Conservation (phyloP, 192 early-diverging fungal species). For the Coemansia aciculifera region DNA sequence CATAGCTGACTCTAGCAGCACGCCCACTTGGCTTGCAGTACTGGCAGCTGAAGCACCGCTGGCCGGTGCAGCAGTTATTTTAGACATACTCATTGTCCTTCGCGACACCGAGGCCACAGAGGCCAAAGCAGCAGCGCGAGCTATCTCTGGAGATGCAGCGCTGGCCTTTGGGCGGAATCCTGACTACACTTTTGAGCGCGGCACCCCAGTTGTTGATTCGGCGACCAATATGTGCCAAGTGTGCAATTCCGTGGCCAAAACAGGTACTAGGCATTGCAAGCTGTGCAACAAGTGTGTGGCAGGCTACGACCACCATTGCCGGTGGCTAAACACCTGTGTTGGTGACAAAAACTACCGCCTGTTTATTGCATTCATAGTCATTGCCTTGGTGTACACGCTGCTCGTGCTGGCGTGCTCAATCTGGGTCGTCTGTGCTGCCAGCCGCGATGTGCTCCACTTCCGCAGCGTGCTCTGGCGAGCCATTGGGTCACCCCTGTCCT, state of each 20-base stretch:
- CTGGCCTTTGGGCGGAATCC: constrained; percentile 21
- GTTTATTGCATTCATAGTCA: constrained; percentile 29
- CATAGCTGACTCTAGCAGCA: constrained; percentile 2
- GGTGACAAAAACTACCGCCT: constrained; percentile 38
- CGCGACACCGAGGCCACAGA: constrained; percentile 38
- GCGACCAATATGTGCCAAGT: constrained; percentile 32
- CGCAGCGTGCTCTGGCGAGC: constrained; percentile 18
- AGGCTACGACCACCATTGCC: constrained; percentile 55
- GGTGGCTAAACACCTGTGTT: constrained; percentile 51
- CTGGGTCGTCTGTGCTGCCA: constrained; percentile 20
- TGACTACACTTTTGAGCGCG: constrained; percentile 36
- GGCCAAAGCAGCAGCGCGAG: constrained; percentile 6
- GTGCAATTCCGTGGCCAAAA: constrained; percentile 19
- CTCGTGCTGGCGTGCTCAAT: constrained; percentile 27
- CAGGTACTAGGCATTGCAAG: constrained; percentile 48
- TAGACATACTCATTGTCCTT: constrained; percentile 21
- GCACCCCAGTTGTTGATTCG: constrained; percentile 39
- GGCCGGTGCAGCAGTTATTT: constrained; percentile 13
- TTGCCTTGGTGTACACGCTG: constrained; percentile 20
- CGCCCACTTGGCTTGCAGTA: constrained; percentile 15
- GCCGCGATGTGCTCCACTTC: constrained; percentile 16
- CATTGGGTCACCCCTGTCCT: constrained; percentile 15
- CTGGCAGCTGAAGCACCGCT: constrained; percentile 18
- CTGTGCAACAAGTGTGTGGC: constrained; percentile 53
- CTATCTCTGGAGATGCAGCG: neutral